Base-by-base conservation (phyloP, 352 stramenopile species). In the Poterioochromonas sp. region DNA sequence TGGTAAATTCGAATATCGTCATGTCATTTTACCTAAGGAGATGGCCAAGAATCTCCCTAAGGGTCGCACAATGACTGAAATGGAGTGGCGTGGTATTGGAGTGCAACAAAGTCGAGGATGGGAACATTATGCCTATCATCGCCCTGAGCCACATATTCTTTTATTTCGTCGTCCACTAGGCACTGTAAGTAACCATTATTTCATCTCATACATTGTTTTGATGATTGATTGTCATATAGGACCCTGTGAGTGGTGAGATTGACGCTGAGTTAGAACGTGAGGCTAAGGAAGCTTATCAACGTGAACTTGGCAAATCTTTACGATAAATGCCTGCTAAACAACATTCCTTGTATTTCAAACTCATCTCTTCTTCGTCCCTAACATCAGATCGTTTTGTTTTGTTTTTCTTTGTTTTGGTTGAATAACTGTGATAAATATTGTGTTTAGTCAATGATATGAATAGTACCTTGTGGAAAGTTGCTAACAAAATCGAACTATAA, bases 111-210 rank as follows among this genome's bases (percentile, higher is more conserved):
- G 89, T 80, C 90, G 95, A 54, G 95, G 95, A 63, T 99, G 95
- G 95, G 90, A 97, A 81, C 95, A 99, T 85, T 99, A 98, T 86
- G 95, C 95, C 44, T 98, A 98, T 81, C 95, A 99, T 86, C 94
- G 94, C 73, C 95, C 95, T 0, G 95, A 99, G 85, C 95, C 94
- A 63, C 95, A 99, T 84, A 98, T 99, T 87, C 90, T 99, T 83
- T 87, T 99, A 73, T 99, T 99, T 84, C 90, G 95, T 87, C 89
- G 95, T 76, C 93, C 94, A 22, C 86, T 98, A 11, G 95, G 95
- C 74, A 98, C 94, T 26, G 95, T 62, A 32, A 62, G 51, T 62
- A 32, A 32, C 26, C 8, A 8, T 29, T 22, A 8, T 32, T 98
- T 87, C 93, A 93, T 37, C 90, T 94, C 12, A 97, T 92, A 51